phyloP scores from a whole-genome alignment of 2,329 filamentous ascomycete genomes.

The Amesomyces nigricolor region DNA sequence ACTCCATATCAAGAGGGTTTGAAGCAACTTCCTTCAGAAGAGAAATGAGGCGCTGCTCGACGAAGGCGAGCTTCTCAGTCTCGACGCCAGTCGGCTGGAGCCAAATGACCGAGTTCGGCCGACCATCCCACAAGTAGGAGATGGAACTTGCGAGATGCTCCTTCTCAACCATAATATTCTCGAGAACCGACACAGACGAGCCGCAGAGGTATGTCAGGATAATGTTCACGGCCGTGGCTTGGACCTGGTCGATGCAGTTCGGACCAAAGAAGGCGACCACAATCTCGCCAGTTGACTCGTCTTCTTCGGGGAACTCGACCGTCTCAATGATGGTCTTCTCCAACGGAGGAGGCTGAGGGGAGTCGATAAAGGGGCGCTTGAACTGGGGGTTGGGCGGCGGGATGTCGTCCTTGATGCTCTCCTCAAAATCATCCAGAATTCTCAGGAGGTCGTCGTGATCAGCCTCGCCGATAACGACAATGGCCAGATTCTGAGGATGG shows the following conservation, averaged over 20 bases:
- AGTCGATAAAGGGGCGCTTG: constrained; percentile 86
- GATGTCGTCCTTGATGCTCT: constrained; percentile 75
- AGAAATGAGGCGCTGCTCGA: constrained; percentile 79
- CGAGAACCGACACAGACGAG: constrained; percentile 85
- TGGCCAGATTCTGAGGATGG: constrained; percentile 88
- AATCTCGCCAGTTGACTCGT: constrained; percentile 88
- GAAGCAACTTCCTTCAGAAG: constrained; percentile 74
- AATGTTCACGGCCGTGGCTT: constrained; percentile 69
- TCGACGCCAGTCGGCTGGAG: constrained; percentile 82
- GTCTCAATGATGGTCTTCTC: constrained; percentile 67
- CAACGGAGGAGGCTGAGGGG: constrained; percentile 67
- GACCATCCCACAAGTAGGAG: constrained; percentile 69
- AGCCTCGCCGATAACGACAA: constrained; percentile 88
- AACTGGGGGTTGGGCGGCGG: constrained; percentile 71
- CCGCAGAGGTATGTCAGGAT: constrained; percentile 83
- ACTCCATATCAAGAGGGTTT: constrained; percentile 81
- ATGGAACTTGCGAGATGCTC: constrained; percentile 88
- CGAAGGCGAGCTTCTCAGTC: constrained; percentile 75
- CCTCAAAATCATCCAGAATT: constrained; percentile 83
- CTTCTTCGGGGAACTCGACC: constrained; percentile 91
- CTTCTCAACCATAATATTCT: constrained; percentile 87
- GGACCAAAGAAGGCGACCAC: constrained; percentile 84
- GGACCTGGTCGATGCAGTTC: constrained; percentile 63
- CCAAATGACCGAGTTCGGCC: constrained; percentile 78
- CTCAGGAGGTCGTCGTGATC: constrained; percentile 74